A percentile compares a stretch with the other conserved stretches of the same genome.
Conservation (phyloP, 257 asterid genomes). For the Solanum chmielewskii region DNA sequence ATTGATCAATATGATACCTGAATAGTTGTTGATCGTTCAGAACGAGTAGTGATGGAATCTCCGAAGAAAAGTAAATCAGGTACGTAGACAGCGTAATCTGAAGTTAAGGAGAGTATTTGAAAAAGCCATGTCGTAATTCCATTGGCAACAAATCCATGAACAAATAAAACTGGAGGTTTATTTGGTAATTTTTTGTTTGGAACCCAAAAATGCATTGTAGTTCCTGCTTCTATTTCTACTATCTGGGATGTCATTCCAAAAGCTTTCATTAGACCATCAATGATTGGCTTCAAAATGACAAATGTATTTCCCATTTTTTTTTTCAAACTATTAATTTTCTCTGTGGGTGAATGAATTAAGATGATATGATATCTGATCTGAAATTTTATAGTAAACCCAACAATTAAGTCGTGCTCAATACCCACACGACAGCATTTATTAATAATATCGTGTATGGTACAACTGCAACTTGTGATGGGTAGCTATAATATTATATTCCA, state of each 20-base stretch:
- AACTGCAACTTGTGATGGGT: background rate
- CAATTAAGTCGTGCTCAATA: background rate
- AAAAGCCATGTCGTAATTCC: conserved; percentile 6
- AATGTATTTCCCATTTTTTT: background rate
- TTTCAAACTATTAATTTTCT: background rate
- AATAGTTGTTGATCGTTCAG: background rate
- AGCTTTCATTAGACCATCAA: background rate
- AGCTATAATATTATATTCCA: background rate
- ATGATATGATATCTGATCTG: background rate
- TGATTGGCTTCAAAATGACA: background rate
- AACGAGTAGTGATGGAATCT: background rate
- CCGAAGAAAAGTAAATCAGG: conserved; percentile 12
- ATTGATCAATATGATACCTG: background rate
- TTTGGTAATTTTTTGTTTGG: background rate
- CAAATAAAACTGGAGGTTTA: background rate
- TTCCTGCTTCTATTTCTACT: conserved; percentile 15
- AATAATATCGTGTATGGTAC: no score
- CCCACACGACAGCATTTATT: background rate
- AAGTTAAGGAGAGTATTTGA: background rate
- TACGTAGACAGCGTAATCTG: background rate
- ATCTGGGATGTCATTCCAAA: background rate
- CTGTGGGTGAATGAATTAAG: background rate
- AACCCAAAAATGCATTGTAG: conserved; percentile 8
- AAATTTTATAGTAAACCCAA: no score
- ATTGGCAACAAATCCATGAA: conserved; percentile 4